Evolutionary conservation across 2,329 filamentous ascomycete species (phyloP).

Genomic region (Colletotrichum navitas): DNA sequence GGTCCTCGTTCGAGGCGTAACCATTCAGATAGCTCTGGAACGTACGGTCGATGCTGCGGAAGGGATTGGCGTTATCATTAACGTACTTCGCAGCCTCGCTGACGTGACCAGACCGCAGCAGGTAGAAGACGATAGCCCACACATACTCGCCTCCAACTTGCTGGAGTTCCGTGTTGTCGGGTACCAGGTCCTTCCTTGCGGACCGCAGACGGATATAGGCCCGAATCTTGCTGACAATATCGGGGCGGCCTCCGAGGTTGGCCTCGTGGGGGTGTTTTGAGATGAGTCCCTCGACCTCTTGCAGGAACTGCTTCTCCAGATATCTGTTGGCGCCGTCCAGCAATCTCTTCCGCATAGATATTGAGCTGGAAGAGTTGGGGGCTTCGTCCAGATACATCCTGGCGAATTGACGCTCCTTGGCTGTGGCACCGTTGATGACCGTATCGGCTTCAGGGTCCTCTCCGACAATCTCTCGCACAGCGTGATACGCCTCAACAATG

Average conservation of each 20-base stretch:
- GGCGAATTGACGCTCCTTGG: constrained; percentile 82
- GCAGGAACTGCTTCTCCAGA: constrained; percentile 84
- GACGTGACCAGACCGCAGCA: constrained; percentile 86
- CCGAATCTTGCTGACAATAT: constrained; percentile 89
- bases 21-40: constrained; percentile 90
- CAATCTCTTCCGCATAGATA: constrained; percentile 81
- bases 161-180: constrained; percentile 84
- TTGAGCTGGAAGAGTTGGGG: constrained; percentile 71
- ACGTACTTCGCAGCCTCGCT: constrained; percentile 90
- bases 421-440: constrained; percentile 70
- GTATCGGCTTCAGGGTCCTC: constrained; percentile 75
- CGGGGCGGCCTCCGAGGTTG: constrained; percentile 88
- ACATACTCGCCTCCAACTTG: constrained; percentile 85
- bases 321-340: constrained; percentile 83
- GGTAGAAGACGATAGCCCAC: constrained; percentile 95
- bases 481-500: constrained; percentile 84
- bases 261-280: constrained; percentile 89
- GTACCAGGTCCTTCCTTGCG: constrained; percentile 84
- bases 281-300: constrained; percentile 81
- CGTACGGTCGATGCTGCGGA: constrained; percentile 90
- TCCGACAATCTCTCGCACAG: constrained; percentile 81
- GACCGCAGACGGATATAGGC: constrained; percentile 89
- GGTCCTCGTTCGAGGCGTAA: constrained; percentile 82
- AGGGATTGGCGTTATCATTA: constrained; percentile 80
- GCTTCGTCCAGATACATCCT: constrained; percentile 82